A percentile compares a stretch with the other conserved stretches of the same genome.
Conservation (phyloP, 257 asterid genomes). For the Eucommia ulmoides region DNA sequence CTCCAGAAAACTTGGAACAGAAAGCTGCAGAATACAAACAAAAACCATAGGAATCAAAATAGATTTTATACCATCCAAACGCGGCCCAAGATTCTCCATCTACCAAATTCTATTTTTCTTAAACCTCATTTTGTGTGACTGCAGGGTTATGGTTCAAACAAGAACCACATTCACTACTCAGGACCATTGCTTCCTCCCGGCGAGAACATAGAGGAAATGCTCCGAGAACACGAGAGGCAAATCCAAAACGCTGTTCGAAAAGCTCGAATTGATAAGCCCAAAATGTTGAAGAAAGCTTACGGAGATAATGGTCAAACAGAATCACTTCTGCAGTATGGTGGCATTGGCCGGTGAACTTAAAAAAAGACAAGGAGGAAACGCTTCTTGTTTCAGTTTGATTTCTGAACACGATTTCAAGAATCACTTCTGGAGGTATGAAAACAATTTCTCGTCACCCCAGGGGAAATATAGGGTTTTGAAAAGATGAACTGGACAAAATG, state of each 20-base stretch:
- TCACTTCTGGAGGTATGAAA: too few relatives aligned
- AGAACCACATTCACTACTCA: conserved; percentile 60
- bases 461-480: too few relatives aligned
- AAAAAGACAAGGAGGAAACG: too few relatives aligned
- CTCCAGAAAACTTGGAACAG: too few relatives aligned
- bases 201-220: conserved; percentile 71
- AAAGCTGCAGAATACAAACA: too few relatives aligned
- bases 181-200: conserved; percentile 66
- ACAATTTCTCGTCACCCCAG: too few relatives aligned
- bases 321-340: conserved; percentile 42
- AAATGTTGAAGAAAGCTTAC: conserved; percentile 20
- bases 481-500: too few relatives aligned
- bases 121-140: not conserved
- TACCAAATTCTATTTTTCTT: not conserved
- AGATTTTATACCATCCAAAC: not conserved
- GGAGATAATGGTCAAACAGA: conserved; percentile 44
- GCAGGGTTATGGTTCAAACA: conserved; percentile 39
- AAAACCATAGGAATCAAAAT: not conserved
- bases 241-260: conserved; percentile 78
- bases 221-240: conserved; percentile 68
- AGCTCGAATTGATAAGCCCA: conserved; percentile 57
- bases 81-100: not conserved
- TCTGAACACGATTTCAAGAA: too few relatives aligned
- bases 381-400: too few relatives aligned
- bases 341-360: conserved; percentile 31